Percentiles rank a stretch among this genome's conserved stretches.
phyloP scores from a whole-genome alignment of 768 basidiomycete genomes.

The Phaeotremella skinneri region DNA sequence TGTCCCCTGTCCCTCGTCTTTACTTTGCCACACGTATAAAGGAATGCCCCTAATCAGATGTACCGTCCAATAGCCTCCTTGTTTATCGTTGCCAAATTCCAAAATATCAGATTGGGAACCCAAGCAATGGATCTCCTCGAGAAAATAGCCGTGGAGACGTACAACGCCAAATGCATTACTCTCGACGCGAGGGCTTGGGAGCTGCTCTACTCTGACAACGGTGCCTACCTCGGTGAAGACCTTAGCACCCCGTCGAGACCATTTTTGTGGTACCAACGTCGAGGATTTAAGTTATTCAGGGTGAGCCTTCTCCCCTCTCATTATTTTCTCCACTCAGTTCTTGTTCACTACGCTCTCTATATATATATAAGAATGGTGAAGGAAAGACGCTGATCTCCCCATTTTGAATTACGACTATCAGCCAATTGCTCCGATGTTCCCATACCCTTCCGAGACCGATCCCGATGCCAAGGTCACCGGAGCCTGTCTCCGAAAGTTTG shows the following conservation, averaged over 20 bases:
- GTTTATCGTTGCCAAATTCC: constrained; percentile 29
- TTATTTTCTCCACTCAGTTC: too few relatives aligned
- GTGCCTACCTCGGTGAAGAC: neutral
- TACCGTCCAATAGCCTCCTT: constrained; percentile 26
- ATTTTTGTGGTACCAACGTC: constrained; percentile 23
- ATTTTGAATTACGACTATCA: neutral
- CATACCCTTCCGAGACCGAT: neutral
- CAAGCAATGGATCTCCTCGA: constrained; percentile 30
- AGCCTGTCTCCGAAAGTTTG: neutral
- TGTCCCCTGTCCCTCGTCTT: neutral
- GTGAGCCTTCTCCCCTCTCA: too few relatives aligned
- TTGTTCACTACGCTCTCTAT: too few relatives aligned
- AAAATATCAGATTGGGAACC: constrained; percentile 16
- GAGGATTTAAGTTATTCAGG: constrained; percentile 24
- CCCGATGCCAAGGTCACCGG: neutral
- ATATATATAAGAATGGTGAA: too few relatives aligned
- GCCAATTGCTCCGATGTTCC: neutral
- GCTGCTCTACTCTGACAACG: constrained; percentile 2
- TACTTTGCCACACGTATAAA: neutral
- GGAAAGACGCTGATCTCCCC: too few relatives aligned
- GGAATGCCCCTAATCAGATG: neutral
- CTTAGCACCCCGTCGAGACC: constrained; percentile 4
- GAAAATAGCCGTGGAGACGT: constrained; percentile 16
- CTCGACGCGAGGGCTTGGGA: constrained; percentile 31
- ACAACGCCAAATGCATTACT: constrained; percentile 25